Evolutionary conservation across 2,329 filamentous ascomycete species (phyloP), one percentile per base, ranked within the genome.

Genomic region (Lecanicillium sp.): DNA sequence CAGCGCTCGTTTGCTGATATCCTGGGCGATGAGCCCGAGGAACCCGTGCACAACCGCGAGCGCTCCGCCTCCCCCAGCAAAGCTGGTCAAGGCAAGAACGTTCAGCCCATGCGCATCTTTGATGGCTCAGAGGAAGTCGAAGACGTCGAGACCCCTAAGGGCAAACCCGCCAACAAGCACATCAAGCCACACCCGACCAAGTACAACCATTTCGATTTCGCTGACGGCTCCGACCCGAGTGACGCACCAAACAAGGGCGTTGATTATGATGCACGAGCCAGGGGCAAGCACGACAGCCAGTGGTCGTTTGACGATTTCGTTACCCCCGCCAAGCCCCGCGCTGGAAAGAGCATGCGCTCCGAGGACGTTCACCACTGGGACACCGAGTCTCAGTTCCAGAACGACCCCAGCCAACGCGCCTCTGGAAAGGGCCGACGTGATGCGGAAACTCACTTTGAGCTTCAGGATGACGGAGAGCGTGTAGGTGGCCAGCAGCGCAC

Each of bases 251-350:
- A 65, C 46, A 55, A 65, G n/a, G 64, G 58, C 37, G 49, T 61
- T 7, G 49, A 61, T 4, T 54, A 62, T 17, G 58, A 69, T 15
- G 59, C 71, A 38, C 57, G 57, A 17, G 59, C 64, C 44, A 73
- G 71, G 54, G 68, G 71, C 39, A 86, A 84, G 64, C 81, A 87
- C 56, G 67, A 72, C 43, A 79, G 79, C 46, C 81, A 86, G 45
- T 96, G 90, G 88, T 79, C 79, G 35, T 97, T 97, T 60, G 78
- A 87, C 44, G 88, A 95, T 62, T 94, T 94, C 52, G 67, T 69
- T 13, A 95, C 89, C 1, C 90, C 90, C 0, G 74, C 82, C 47
- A 95, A 94, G 69, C 49, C 64, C 18, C 68, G 77, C 34, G 70
- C 74, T 4, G 65, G 71, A 33, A 84, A 82, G 59, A 58, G 74